Evolutionary conservation across 2,329 filamentous ascomycete species (phyloP), one percentile per base, ranked within the genome.

Genomic region (Fusarium piperis): DNA sequence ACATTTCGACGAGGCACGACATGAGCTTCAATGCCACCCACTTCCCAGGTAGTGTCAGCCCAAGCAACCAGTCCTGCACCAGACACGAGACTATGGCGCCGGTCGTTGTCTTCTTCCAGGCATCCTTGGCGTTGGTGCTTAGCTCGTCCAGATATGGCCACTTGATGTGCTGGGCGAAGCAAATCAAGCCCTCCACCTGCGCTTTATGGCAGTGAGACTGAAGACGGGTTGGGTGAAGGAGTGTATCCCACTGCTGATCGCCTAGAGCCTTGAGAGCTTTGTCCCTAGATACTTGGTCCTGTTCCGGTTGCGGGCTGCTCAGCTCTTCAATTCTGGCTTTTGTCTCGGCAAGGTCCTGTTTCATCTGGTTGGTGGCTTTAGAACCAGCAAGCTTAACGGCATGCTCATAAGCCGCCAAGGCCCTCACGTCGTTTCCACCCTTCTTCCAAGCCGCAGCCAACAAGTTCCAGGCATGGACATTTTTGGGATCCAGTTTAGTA

Each of bases 131-230:
- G 28, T 23, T 51, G 16, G 32, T 23, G 2, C 61, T 48, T 1
- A 67, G 10, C 18, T 67, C 61, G 4, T 60, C 38, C 15, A 67
- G 13, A 12, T 64, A 51, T 2, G 65, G 65, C 65, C 65, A 67
- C n/a, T 39, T 59, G 18, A 67, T 64, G 6, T 46, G 23, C 18
- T 64, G 26, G 3, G 65, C 65, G 44, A 67, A 67, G 11, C 36
- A 41, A 2, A 67, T 9, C 7, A 67, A 23, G 3, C 51, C 65
- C 8, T 64, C 65, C 13, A 64, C 61, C 30, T 67, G 65, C 4
- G 46, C 30, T 26, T 64, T 51, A 32, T 67, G 65, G 6, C 60
- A 61, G 13, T 55, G 32, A 16, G 61, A 64, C 28, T 67, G 65
- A n/a, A 57, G 36, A 11, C 39, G 32, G 2, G 51, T 38, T 20